These are phyloP conservation scores for Pleurotus salmoneostramineus DNA, from an alignment of 768 basidiomycete species.

Conservation along the genomic window DNA sequence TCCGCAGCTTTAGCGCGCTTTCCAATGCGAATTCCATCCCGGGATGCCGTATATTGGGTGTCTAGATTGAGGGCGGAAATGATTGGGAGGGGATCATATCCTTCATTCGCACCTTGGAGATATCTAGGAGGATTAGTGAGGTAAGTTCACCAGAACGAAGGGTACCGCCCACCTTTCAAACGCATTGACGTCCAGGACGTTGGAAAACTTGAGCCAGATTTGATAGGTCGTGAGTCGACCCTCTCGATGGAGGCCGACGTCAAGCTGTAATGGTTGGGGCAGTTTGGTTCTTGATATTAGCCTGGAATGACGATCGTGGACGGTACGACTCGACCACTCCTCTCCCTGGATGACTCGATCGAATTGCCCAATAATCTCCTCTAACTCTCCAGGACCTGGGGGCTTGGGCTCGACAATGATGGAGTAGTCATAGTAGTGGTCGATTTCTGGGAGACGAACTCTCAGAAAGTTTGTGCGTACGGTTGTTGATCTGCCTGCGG, in stretches of 20 bases:
- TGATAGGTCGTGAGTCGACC: neutral
- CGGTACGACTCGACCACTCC: conserved; percentile 37
- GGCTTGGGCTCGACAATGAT: conserved; percentile 46
- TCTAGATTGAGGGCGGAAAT: conserved; percentile 58
- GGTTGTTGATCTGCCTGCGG: conserved; percentile 38
- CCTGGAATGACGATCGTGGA: conserved; percentile 46
- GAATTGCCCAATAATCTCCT: conserved; percentile 51
- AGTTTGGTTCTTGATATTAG: conserved; percentile 41
- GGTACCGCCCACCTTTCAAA: conserved; percentile 26
- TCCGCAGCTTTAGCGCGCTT: conserved; percentile 13
- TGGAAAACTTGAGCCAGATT: conserved; percentile 26
- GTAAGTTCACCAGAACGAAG: neutral
- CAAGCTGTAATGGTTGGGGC: conserved; percentile 39
- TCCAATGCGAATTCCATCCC: conserved; percentile 46
- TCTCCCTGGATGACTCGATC: conserved; percentile 32
- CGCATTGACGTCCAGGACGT: conserved; percentile 30
- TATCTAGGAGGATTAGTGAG: conserved; percentile 32
- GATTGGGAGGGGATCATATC: conserved; percentile 45
- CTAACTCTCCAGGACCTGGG: conserved; percentile 37
- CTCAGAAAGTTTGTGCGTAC: conserved; percentile 64
- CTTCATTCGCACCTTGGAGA: conserved; percentile 32
- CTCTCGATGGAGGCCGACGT: neutral
- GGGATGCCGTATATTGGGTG: conserved; percentile 42
- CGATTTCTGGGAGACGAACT: conserved; percentile 35
- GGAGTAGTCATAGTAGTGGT: conserved; percentile 50